A percentile compares a stretch with the other conserved stretches of the same genome.
Evolutionary conservation across 2,329 filamentous ascomycete species (phyloP).

Genomic region (Ramularia collo-cygni): DNA sequence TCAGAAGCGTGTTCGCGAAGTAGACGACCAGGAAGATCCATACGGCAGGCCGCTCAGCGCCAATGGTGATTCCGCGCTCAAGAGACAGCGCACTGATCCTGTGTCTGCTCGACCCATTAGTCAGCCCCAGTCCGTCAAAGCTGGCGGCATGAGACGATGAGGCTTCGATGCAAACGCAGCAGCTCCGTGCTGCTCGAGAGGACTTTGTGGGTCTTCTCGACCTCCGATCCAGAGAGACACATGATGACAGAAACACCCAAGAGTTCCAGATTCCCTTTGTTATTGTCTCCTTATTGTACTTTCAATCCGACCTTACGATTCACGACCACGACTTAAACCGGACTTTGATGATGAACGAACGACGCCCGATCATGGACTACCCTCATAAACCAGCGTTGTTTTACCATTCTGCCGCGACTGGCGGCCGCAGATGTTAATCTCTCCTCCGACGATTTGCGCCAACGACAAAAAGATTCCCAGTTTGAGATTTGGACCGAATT

Average conservation of each 20-base stretch:
- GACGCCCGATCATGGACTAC: constrained; percentile 17
- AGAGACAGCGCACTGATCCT: constrained; percentile 66
- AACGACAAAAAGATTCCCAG: too few species aligned
- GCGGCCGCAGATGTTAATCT: too few species aligned
- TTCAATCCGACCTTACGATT: constrained; percentile 24
- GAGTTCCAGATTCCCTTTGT: constrained; percentile 9
- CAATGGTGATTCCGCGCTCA: constrained; percentile 58
- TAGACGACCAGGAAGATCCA: constrained; percentile 58
- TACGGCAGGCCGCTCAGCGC: constrained; percentile 58
- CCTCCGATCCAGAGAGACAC: too few species aligned
- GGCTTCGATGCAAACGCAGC: too few species aligned
- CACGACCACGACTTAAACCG: constrained; percentile 27
- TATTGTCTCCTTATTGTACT: constrained; percentile 10
- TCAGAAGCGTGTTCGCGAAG: constrained; percentile 56
- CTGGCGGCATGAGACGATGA: constrained; percentile 25
- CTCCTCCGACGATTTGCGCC: too few species aligned
- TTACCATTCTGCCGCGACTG: constrained; percentile 3
- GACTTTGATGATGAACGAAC: constrained; percentile 19
- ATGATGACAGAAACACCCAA: constrained; percentile 9
- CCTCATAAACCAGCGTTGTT: constrained; percentile 19
- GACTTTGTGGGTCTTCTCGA: too few species aligned
- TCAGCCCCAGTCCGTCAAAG: constrained; percentile 28
- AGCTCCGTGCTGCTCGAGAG: too few species aligned
- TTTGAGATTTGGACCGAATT: too few species aligned
- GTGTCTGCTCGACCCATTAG: constrained; percentile 23